Evolutionary conservation across 2,329 filamentous ascomycete species (phyloP).

Genomic region (Colletotrichum scovillei): DNA sequence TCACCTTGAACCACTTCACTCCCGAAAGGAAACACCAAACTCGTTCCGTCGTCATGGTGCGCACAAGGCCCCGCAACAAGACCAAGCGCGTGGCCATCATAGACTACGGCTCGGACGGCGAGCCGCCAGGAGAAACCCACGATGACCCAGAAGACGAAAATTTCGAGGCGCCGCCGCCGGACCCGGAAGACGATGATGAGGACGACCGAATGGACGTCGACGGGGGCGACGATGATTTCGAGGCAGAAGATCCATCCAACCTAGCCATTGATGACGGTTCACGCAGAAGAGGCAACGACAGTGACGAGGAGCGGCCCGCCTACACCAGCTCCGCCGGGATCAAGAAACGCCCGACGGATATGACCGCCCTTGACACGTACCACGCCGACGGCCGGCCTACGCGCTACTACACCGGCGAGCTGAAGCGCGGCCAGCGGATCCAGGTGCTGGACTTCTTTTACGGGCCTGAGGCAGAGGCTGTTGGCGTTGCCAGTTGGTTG

Average conservation of each 20-base stretch:
- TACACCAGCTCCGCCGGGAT: slow-evolving; percentile 40
- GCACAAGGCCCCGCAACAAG: slow-evolving; percentile 27
- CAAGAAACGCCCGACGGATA: slow-evolving; percentile 34
- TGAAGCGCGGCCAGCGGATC: slow-evolving; percentile 41
- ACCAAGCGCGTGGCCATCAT: slow-evolving; percentile 20
- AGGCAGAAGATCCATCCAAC: slow-evolving; percentile 44
- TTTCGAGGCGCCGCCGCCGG: slow-evolving; percentile 35
- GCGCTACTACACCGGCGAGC: slow-evolving; percentile 50
- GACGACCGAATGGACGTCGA: slow-evolving; percentile 42
- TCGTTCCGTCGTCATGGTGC: slow-evolving; percentile 9
- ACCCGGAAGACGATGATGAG: slow-evolving; percentile 42
- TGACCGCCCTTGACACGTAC: slow-evolving; percentile 28
- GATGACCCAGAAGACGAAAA: slow-evolving; percentile 39
- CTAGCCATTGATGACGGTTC: slow-evolving; percentile 35
- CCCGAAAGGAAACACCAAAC: not conserved
- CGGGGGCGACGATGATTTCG: slow-evolving; percentile 46
- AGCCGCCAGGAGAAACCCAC: slow-evolving; percentile 22
- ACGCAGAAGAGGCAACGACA: slow-evolving; percentile 26
- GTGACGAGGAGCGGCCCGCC: slow-evolving; percentile 42
- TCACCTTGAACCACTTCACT: not conserved
- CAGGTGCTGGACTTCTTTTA: slow-evolving; percentile 41
- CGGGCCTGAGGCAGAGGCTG: slow-evolving; percentile 38
- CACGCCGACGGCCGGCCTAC: slow-evolving; percentile 39
- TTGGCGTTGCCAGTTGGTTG: slow-evolving; percentile 36
- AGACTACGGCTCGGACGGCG: slow-evolving; percentile 29